Evolutionary conservation across 2,329 filamentous ascomycete species (phyloP).

Genomic region (Fusarium oligoseptatum): DNA sequence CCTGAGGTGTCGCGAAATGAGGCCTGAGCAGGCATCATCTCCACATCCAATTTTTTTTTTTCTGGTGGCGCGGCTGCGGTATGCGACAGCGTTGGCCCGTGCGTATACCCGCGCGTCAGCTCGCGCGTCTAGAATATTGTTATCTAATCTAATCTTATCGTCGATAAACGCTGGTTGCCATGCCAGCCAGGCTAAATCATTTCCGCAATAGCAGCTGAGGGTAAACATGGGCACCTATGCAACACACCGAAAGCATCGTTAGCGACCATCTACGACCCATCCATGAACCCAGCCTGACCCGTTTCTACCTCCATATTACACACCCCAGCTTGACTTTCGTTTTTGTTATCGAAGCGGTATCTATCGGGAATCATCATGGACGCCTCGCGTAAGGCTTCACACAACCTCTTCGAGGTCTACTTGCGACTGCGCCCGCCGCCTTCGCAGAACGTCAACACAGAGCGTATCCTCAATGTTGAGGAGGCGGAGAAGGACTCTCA

Average conservation of each 20-base stretch:
- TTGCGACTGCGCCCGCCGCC: slow-evolving; percentile 84
- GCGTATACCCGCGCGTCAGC: slow-evolving; percentile 29
- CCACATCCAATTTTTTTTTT: slow-evolving; percentile 16
- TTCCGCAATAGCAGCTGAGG: slow-evolving; percentile 21
- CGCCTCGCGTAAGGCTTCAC: slow-evolving; percentile 52
- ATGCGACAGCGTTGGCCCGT: slow-evolving; percentile 9
- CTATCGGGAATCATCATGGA: slow-evolving; percentile 53
- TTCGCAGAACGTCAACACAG: slow-evolving; percentile 58
- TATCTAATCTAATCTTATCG: slow-evolving; percentile 23
- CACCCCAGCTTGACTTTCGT: slow-evolving; percentile 9
- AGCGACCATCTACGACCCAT: slow-evolving; percentile 32
- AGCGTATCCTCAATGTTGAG: slow-evolving; percentile 87
- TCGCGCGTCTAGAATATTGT: background rate
- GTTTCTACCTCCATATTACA: slow-evolving; percentile 21
- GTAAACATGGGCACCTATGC: slow-evolving; percentile 20
- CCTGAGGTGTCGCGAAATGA: slow-evolving; percentile 18
- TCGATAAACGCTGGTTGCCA: slow-evolving; percentile 30
- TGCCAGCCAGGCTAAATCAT: slow-evolving; percentile 30
- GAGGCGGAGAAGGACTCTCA: slow-evolving; percentile 57
- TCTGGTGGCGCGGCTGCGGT: slow-evolving; percentile 1
- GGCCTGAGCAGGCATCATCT: slow-evolving; percentile 18
- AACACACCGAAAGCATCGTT: slow-evolving; percentile 19
- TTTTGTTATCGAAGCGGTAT: slow-evolving; percentile 26
- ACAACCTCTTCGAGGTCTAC: slow-evolving; percentile 89
- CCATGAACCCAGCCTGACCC: slow-evolving; percentile 41